Base-by-base conservation (phyloP, 371 early-diverging fungal genomes). In the Rhizopus arrhizus region DNA sequence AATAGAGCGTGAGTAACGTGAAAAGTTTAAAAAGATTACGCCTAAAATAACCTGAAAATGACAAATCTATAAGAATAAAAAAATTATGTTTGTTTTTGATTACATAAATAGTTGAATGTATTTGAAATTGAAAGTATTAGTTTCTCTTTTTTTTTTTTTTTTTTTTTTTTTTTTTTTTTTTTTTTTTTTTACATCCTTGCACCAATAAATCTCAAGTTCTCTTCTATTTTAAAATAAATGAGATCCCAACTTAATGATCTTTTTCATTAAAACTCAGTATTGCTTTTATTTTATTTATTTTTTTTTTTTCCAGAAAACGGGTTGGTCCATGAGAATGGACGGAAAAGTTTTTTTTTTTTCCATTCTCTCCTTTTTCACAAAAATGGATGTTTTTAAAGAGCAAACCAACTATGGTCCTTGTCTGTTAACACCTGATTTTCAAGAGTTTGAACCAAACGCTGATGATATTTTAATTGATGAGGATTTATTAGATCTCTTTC, bases 1-100 rank as follows among this genome's bases (percentile, higher is more conserved):
- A 83, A 66, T 96, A 95, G 95, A 85, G 95, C 71, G 69, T 96
- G 32, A 85, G 91, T 89, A 83, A 62, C 40, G 40, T 40, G 40
- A 40, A 43, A 43, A 43, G 43, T 43, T 43, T 43, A 43, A 43
- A 43, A 13, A 11, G 15, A 43, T 0, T 0, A 22, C 22, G 22
- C 22, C 22, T 22, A 22, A 22, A 22, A 22, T 22, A 22, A 22
- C 22, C 22, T 22, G 22, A 22, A 22, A 22, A 22, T 22, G 22
- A 22, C 22, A 22, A 22, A 22, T 22, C 22, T 22, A 22, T 22
- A 2, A 22, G 72, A 65, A 9, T 7, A 43, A 41, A 45, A 22
- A 22, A 22, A n/a, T n/a, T n/a, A n/a, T n/a, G n/a, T n/a, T n/a
- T n/a, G n/a, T n/a, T n/a, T n/a, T n/a, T n/a, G n/a, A n/a, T n/a